phyloP scores from a whole-genome alignment of 2,329 filamentous ascomycete species.

The Daldinia sp. region DNA sequence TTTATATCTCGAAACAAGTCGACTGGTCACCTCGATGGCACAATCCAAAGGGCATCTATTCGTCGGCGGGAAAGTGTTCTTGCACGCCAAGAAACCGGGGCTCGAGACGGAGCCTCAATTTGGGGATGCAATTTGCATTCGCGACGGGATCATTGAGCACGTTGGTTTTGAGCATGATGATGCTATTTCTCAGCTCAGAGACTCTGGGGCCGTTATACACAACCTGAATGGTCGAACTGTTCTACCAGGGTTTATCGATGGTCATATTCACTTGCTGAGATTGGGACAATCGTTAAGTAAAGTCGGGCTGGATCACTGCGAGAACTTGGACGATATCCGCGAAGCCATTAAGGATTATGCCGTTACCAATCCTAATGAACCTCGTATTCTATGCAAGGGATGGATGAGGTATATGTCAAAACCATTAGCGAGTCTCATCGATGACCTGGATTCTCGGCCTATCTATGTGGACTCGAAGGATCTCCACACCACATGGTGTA shows the following conservation, averaged over 20 bases:
- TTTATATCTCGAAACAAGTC: background rate
- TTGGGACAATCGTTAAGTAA: conserved; percentile 63
- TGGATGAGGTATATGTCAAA: conserved; percentile 61
- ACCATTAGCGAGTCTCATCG: conserved; percentile 58
- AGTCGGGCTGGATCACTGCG: conserved; percentile 58
- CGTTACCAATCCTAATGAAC: conserved; percentile 54
- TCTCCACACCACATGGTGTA: conserved; percentile 66
- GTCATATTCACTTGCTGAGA: conserved; percentile 64
- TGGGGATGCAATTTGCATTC: conserved; percentile 29
- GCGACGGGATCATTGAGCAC: conserved; percentile 31
- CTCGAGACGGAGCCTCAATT: conserved; percentile 32
- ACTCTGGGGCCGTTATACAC: conserved; percentile 28
- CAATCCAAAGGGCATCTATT: conserved; percentile 25
- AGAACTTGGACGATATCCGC: conserved; percentile 59
- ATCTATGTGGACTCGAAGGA: conserved; percentile 67
- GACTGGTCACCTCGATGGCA: background rate
- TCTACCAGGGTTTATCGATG: conserved; percentile 65
- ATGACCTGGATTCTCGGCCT: conserved; percentile 61
- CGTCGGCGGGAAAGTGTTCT: conserved; percentile 31
- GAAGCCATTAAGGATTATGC: conserved; percentile 56
- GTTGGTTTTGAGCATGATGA: conserved; percentile 32
- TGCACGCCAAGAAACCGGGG: conserved; percentile 28
- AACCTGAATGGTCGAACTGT: conserved; percentile 49
- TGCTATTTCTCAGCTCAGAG: conserved; percentile 17
- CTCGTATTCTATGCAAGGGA: conserved; percentile 61